Percentiles rank a stretch among this genome's conserved stretches.
phyloP scores from a whole-genome alignment of 176 grass and related monocot species.

The Secale cereale region DNA sequence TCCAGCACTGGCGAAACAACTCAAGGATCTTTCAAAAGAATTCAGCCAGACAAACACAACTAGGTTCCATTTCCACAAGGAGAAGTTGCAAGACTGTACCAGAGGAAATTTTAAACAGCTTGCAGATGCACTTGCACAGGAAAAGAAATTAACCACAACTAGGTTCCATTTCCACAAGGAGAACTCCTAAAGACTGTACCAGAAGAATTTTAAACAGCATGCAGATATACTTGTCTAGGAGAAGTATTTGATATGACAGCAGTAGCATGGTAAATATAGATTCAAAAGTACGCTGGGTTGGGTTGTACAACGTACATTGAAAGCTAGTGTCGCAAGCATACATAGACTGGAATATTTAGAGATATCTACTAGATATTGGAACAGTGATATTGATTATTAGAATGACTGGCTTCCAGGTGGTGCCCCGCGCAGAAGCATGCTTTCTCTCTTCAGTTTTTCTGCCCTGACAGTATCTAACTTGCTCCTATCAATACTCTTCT shows the following conservation, averaged over 20 bases:
- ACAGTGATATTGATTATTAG: slow-evolving; percentile 30
- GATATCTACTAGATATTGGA: slow-evolving; percentile 14
- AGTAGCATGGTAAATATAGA: slow-evolving; percentile 43
- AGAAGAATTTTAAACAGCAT: slow-evolving; percentile 22
- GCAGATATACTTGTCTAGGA: slow-evolving; percentile 48
- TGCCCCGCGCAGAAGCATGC: slow-evolving; percentile 17
- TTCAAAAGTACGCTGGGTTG: slow-evolving; percentile 28
- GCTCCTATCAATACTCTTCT: slow-evolving; percentile 18
- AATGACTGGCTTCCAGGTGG: slow-evolving; percentile 24
- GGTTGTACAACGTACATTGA: slow-evolving; percentile 51
- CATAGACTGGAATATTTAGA: slow-evolving; percentile 39
- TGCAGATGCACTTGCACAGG: slow-evolving; percentile 45
- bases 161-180: slow-evolving; percentile 71
- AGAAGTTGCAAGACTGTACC: slow-evolving; percentile 64
- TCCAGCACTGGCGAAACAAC: slow-evolving; percentile 58
- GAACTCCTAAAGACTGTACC: slow-evolving; percentile 60
- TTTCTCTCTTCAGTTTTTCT: slow-evolving; percentile 70
- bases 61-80: slow-evolving; percentile 95
- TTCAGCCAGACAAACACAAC: slow-evolving; percentile 86
- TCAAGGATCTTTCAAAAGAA: slow-evolving; percentile 82
- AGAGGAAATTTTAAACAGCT: slow-evolving; percentile 19
- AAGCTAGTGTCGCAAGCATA: slow-evolving; percentile 30
- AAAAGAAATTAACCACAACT: slow-evolving; percentile 12
- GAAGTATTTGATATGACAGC: slow-evolving; percentile 21
- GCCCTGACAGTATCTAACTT: slow-evolving; percentile 36